Evolutionary conservation across 2,329 filamentous ascomycete genomes (phyloP), one percentile per base, ranked within the genome.

Genomic region (Gaeumannomyces tritici): DNA sequence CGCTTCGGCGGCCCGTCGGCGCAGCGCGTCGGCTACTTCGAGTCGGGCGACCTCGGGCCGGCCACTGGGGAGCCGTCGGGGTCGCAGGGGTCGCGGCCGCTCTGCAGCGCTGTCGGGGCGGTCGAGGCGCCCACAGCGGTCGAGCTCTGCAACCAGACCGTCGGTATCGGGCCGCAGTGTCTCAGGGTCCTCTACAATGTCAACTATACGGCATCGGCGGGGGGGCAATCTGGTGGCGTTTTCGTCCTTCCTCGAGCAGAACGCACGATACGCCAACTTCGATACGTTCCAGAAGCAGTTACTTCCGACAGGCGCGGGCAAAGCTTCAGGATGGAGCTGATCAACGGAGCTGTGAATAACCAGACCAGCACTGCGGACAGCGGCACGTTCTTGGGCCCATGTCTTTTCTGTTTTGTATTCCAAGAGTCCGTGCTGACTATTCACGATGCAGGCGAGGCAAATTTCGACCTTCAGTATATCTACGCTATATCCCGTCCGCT

Each of bases 381-480:
- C 59, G 67, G 71, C 72, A 64, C 63, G 71, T 59, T n/a, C 5
- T 13, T 8, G 2, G 21, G 28, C 33, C 7, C 12, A 59, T 24
- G 11, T 31, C 31, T 12, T n/a, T 9, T 33, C 31, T 9, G 8
- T 13, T 47, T 59, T 35, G 2, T 12, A 15, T 5, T 5, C 13
- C 4, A 35, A 18, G 24, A 18, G n/a, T 6, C 6, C 1, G 31
- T 57, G 31, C 60, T 61, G 33, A 61, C 29, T 9, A 26, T 29
- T 60, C 5, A 5, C 12, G 15, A 4, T 9, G 47, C 24, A 73
- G 72, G 71, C 6, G 87, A 90, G 71, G 87, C 84, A 24, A 87
- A 86, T 65, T 76, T 89, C 15, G 86, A 89, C 68, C 76, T 85
- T 4, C 83, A 89, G 67, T 84, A 86, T 60, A 78, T 86, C 11